A percentile compares a stretch with the other conserved stretches of the same genome.
These are phyloP conservation scores for Saccharomyces eubayanus DNA, from an alignment of 805 yeast species.

Conservation along the genomic window DNA sequence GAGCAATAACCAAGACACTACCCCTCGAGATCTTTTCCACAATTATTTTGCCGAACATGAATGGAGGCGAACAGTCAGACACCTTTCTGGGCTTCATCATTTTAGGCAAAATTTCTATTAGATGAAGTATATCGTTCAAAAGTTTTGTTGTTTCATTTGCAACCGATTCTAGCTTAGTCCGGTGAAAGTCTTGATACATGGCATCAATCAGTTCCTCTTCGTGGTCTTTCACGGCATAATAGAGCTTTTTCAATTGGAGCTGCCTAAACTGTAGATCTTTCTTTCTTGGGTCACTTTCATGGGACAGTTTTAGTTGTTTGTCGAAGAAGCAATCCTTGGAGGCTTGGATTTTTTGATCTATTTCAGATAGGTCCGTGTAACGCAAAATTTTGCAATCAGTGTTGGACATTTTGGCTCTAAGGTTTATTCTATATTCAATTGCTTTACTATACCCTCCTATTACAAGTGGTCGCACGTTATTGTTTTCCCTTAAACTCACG, in stretches of 20 bases:
- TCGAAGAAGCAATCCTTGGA: slow-evolving; percentile 12
- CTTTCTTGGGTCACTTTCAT: slow-evolving; percentile 8
- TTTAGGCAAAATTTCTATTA: slow-evolving; percentile 49
- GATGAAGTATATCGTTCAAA: slow-evolving; percentile 47
- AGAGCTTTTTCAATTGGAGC: slow-evolving; percentile 57
- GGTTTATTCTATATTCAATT: no score
- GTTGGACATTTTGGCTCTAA: not conserved
- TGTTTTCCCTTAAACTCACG: no score
- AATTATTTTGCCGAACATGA: slow-evolving; percentile 31
- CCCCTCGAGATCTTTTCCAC: slow-evolving; percentile 49
- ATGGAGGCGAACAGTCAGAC: slow-evolving; percentile 25
- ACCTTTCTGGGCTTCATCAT: slow-evolving; percentile 50
- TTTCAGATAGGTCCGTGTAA: slow-evolving; percentile 13
- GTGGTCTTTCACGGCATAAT: slow-evolving; percentile 54
- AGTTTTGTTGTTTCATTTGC: slow-evolving; percentile 47
- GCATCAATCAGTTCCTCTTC: slow-evolving; percentile 49
- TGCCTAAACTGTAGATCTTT: slow-evolving; percentile 36
- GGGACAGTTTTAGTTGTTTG: slow-evolving; percentile 14
- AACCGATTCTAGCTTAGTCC: slow-evolving; percentile 54
- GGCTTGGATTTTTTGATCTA: slow-evolving; percentile 7
- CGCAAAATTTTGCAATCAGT: not conserved
- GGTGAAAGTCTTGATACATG: slow-evolving; percentile 56
- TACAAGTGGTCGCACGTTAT: no score
- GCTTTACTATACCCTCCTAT: no score
- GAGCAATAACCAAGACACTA: slow-evolving; percentile 52